These are phyloP conservation scores for Nothomitra cinnamomea DNA, from an alignment of 2,329 filamentous ascomycete genomes.

Conservation along the genomic window DNA sequence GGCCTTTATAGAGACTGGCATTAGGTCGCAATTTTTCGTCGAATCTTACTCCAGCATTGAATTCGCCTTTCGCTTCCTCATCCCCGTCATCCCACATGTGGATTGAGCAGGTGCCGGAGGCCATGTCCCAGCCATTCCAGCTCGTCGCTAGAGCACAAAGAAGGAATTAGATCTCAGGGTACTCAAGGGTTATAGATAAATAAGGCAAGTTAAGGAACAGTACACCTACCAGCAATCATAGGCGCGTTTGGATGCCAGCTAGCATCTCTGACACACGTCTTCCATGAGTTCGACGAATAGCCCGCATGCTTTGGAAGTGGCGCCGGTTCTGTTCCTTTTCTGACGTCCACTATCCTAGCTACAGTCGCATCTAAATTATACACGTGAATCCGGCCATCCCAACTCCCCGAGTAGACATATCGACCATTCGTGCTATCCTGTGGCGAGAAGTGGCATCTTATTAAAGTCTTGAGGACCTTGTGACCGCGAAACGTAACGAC, in stretches of 20 bases:
- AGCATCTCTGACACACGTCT: conserved; percentile 69
- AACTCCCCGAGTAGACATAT: conserved; percentile 85
- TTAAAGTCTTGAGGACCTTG: conserved; percentile 72
- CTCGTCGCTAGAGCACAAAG: conserved; percentile 43
- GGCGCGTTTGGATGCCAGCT: conserved; percentile 82
- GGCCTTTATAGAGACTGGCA: conserved; percentile 24
- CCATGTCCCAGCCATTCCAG: conserved; percentile 63
- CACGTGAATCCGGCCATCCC: conserved; percentile 76
- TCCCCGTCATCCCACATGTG: conserved; percentile 59
- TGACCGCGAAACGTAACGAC: conserved; percentile 90
- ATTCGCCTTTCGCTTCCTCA: conserved; percentile 44
- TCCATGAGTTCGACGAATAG: too few species aligned
- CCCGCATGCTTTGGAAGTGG: too few species aligned
- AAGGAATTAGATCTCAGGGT: background rate
- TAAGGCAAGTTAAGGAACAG: conserved; percentile 1
- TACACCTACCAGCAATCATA: conserved; percentile 46
- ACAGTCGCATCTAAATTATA: conserved; percentile 87
- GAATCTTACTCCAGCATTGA: conserved; percentile 40
- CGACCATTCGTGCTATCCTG: conserved; percentile 69
- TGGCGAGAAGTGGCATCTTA: conserved; percentile 89
- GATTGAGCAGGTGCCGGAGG: conserved; percentile 56
- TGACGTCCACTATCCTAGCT: conserved; percentile 63
- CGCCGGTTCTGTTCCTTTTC: conserved; percentile 46
- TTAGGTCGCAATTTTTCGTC: conserved; percentile 39
- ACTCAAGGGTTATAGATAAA: background rate